Percentiles rank a stretch among this genome's conserved stretches.
Conservation (phyloP, 2,329 filamentous ascomycete genomes). For the Verruconis gallopava region DNA sequence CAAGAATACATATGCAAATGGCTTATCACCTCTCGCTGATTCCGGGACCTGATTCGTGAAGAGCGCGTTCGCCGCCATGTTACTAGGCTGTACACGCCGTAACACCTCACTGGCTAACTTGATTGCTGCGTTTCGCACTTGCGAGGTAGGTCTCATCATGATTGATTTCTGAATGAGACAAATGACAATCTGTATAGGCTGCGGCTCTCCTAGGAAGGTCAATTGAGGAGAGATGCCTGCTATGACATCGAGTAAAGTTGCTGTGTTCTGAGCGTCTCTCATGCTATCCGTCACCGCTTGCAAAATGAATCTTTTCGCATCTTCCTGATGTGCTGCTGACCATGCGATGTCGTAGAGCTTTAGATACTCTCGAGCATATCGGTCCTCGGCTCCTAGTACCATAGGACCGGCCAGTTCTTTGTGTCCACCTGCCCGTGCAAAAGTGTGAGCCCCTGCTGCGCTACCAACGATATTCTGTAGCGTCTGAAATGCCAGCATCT, state of each 20-base stretch:
- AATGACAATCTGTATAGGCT: not conserved
- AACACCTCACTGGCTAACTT: slow-evolving; percentile 17
- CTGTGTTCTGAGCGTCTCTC: too few species aligned
- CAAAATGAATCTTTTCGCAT: not conserved
- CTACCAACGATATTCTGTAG: slow-evolving; percentile 7
- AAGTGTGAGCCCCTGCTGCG: slow-evolving; percentile 1
- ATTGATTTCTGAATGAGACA: not conserved
- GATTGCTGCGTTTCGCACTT: slow-evolving; percentile 4
- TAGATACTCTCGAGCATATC: not conserved
- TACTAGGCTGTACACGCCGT: slow-evolving; percentile 30
- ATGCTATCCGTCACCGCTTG: not conserved
- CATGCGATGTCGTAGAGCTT: not conserved
- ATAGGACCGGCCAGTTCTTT: not conserved
- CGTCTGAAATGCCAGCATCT: slow-evolving; percentile 6
- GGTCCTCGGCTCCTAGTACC: not conserved
- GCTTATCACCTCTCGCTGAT: slow-evolving; percentile 32
- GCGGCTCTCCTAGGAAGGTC: not conserved
- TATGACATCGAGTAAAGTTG: not conserved
- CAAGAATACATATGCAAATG: slow-evolving; percentile 49
- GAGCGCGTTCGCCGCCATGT: slow-evolving; percentile 33
- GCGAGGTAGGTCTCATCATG: slow-evolving; percentile 2
- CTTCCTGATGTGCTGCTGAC: not conserved
- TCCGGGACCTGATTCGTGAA: slow-evolving; percentile 38
- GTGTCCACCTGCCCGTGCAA: not conserved
- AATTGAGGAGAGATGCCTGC: not conserved